A percentile compares a stretch with the other conserved stretches of the same genome.
phyloP scores from a whole-genome alignment of 1,139 yeast genomes.

The Meyerozyma carpophila region DNA sequence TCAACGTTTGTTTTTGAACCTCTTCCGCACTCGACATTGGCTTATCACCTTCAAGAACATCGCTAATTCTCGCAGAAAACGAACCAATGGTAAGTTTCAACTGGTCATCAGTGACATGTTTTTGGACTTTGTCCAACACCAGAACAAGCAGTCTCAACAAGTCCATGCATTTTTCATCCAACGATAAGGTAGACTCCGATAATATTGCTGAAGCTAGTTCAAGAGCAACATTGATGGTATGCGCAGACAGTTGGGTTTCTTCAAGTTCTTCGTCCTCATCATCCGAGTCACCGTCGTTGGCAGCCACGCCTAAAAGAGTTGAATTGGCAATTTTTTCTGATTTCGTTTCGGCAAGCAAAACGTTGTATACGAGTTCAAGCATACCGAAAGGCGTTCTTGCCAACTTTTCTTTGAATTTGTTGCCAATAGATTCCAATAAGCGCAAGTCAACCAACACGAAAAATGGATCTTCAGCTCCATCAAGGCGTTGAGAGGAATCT shows the following conservation, averaged over 20 bases:
- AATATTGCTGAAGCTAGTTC: slow-evolving; percentile 53
- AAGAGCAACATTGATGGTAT: slow-evolving; percentile 32
- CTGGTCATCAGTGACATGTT: background rate
- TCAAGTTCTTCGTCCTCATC: slow-evolving; percentile 33
- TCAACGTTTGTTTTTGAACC: slow-evolving; percentile 27
- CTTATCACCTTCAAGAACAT: slow-evolving; percentile 22
- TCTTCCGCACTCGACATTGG: slow-evolving; percentile 12
- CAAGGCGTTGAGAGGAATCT: slow-evolving; percentile 7
- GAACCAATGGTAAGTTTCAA: slow-evolving; percentile 10
- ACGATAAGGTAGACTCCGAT: slow-evolving; percentile 32
- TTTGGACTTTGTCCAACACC: slow-evolving; percentile 17
- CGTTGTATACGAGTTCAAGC: slow-evolving; percentile 48
- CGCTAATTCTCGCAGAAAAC: slow-evolving; percentile 24
- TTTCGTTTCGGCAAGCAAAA: slow-evolving; percentile 22
- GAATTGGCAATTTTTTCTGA: background rate
- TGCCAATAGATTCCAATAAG: slow-evolving; percentile 58
- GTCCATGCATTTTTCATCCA: slow-evolving; percentile 16
- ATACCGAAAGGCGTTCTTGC: slow-evolving; percentile 60
- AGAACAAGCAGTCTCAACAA: slow-evolving; percentile 23
- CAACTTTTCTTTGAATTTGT: slow-evolving; percentile 53
- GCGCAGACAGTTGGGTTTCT: slow-evolving; percentile 10
- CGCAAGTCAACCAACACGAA: slow-evolving; percentile 56
- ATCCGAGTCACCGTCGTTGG: slow-evolving; percentile 39
- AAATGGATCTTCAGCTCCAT: slow-evolving; percentile 45
- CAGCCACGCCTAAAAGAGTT: slow-evolving; percentile 4